Evolutionary conservation across 2,329 filamentous ascomycete species (phyloP).

Genomic region (Scedosporium boydii): DNA sequence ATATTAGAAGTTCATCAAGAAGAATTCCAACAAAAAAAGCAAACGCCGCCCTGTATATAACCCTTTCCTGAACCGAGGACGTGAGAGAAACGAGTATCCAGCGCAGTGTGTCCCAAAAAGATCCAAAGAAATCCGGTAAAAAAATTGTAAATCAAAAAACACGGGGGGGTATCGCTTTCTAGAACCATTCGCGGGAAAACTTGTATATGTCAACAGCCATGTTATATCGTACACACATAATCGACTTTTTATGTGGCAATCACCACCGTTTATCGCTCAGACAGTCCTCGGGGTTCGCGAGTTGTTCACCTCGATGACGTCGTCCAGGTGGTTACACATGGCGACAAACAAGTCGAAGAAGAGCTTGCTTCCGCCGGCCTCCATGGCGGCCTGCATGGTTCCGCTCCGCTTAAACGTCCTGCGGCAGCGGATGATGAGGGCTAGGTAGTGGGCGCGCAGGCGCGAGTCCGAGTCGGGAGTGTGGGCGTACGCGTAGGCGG

Average conservation of each 20-base stretch:
- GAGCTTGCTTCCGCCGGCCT: constrained; percentile 66
- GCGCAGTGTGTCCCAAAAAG: not conserved
- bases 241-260: not conserved
- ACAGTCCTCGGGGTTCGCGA: constrained; percentile 2
- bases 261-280: not conserved
- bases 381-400: constrained; percentile 95
- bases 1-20: constrained; percentile 1
- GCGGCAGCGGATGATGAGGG: constrained; percentile 81
- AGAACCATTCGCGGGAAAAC: not conserved
- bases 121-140: not conserved
- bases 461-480: constrained; percentile 89
- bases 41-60: not conserved
- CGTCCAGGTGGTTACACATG: constrained; percentile 81
- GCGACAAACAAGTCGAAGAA: constrained; percentile 95
- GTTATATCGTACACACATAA: not conserved
- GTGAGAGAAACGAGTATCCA: constrained; percentile 7
- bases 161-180: not conserved
- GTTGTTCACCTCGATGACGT: constrained; percentile 29
- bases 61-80: constrained; percentile 9
- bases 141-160: not conserved
- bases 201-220: not conserved
- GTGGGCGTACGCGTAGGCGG: constrained; percentile 81
- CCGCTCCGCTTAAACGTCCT: constrained; percentile 87
- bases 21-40: not conserved
- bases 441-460: constrained; percentile 81